These are phyloP conservation scores for Tetracladium setigerum DNA, from an alignment of 495 filamentous ascomycete genomes.

Conservation along the genomic window DNA sequence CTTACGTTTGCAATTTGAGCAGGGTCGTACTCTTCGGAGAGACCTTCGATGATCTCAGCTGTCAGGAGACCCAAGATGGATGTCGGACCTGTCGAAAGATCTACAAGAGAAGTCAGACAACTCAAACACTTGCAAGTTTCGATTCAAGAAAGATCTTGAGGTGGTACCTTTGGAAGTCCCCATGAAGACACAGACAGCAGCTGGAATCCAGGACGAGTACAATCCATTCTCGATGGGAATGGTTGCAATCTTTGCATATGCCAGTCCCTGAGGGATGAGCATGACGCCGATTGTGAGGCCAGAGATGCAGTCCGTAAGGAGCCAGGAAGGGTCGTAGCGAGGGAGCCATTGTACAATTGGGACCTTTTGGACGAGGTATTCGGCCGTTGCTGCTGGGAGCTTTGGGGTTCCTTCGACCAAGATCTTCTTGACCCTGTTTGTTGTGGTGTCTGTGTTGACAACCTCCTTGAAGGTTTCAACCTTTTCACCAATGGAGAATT, in stretches of 20 bases:
- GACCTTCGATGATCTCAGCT: conserved; percentile 34
- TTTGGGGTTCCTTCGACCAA: conserved; percentile 21
- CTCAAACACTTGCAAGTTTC: too few relatives aligned
- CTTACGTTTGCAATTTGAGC: conserved; percentile 31
- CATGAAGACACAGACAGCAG: conserved; percentile 43
- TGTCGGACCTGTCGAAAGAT: conserved; percentile 43
- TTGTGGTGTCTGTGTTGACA: conserved; percentile 27
- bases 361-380: conserved; percentile 42
- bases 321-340: conserved; percentile 37
- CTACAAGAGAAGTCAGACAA: conserved; percentile 13
- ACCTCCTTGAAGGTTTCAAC: conserved; percentile 20
- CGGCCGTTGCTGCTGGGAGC: conserved; percentile 29
- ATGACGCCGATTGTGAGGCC: conserved; percentile 43
- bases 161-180: conserved; percentile 45
- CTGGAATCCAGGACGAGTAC: conserved; percentile 45
- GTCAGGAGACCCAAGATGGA: conserved; percentile 44
- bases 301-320: conserved; percentile 40
- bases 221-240: conserved; percentile 45
- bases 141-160: neutral
- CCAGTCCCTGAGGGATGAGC: conserved; percentile 42
- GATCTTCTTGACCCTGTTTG: conserved; percentile 28
- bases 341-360: conserved; percentile 47
- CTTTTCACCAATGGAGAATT: conserved; percentile 13
- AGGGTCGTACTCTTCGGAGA: conserved; percentile 30
- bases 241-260: conserved; percentile 44